Conservation (phyloP, 2,329 filamentous ascomycete genomes). For the Aspergillus costaricaensis region DNA sequence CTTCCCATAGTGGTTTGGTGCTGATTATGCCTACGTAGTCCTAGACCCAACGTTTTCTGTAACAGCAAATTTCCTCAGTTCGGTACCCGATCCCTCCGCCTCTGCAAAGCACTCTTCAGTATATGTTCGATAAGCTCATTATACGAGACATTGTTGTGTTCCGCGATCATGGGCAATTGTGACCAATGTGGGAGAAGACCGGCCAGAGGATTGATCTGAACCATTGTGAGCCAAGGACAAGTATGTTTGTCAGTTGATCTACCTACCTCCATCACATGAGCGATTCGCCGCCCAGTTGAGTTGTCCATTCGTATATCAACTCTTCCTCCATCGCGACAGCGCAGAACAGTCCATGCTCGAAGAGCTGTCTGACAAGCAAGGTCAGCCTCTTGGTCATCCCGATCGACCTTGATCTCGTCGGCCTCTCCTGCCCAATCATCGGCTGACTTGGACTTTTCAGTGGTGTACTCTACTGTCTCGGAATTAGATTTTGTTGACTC, state of each 20-base stretch:
- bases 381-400: constrained; percentile 13
- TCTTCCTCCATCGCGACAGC: constrained; percentile 19
- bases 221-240: neutral
- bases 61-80: neutral
- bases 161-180: constrained; percentile 4
- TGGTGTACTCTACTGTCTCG: constrained; percentile 10
- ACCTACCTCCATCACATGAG: constrained; percentile 19
- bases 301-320: constrained; percentile 20
- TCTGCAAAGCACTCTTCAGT: constrained; percentile 1
- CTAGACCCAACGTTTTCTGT: neutral
- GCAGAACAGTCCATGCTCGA: constrained; percentile 14
- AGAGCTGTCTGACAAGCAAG: constrained; percentile 15
- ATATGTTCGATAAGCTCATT: constrained; percentile 1
- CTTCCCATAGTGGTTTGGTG: too few relatives aligned
- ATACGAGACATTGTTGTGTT: constrained; percentile 1
- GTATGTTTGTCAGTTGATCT: neutral
- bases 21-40: neutral
- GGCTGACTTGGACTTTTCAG: constrained; percentile 10
- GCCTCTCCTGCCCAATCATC: constrained; percentile 5
- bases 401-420: constrained; percentile 5
- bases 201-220: constrained; percentile 1
- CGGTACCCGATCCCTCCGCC: neutral
- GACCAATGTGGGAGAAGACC: neutral
- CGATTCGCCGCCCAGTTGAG: neutral
- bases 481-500: neutral